Evolutionary conservation across 805 yeast genomes (phyloP).

Genomic region (Saturnispora quitensis): DNA sequence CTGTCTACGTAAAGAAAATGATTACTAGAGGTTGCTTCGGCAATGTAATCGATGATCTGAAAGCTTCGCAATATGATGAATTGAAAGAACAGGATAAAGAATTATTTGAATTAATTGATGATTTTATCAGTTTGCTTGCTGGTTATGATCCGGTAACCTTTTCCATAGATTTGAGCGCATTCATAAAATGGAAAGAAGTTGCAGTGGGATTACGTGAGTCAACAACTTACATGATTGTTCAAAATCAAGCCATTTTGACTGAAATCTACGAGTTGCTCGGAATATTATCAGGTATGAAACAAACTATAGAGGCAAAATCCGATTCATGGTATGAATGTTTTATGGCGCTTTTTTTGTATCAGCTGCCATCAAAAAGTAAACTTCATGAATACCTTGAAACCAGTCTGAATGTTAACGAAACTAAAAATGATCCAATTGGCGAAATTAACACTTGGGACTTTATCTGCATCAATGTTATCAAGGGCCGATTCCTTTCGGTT

Average conservation of each 20-base stretch:
- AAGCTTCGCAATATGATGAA: constrained; percentile 34
- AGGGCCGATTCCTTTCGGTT: constrained; percentile 47
- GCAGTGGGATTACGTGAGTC: constrained; percentile 43
- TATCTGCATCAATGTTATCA: constrained; percentile 46
- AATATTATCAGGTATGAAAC: constrained; percentile 38
- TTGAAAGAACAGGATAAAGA: constrained; percentile 24
- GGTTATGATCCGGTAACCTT: constrained; percentile 30
- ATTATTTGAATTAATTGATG: constrained; percentile 32
- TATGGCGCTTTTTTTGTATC: constrained; percentile 34
- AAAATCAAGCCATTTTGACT: constrained; percentile 24
- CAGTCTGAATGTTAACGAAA: constrained; percentile 24
- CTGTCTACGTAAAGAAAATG: constrained; percentile 44
- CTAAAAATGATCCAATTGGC: constrained; percentile 23
- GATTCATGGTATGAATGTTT: constrained; percentile 63
- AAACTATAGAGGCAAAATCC: constrained; percentile 42
- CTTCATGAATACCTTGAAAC: constrained; percentile 33
- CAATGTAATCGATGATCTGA: constrained; percentile 43
- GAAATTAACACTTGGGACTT: constrained; percentile 41
- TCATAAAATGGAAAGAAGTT: constrained; percentile 41
- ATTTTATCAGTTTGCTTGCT: constrained; percentile 31
- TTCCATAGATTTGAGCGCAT: constrained; percentile 32
- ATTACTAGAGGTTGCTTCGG: constrained; percentile 52
- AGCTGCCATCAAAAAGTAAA: constrained; percentile 43
- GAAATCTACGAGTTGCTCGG: constrained; percentile 35
- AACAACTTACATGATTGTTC: constrained; percentile 20